Percentiles rank a stretch among this genome's conserved stretches.
phyloP scores from a whole-genome alignment of 2,329 filamentous ascomycete genomes.

The Exophiala viscosa region DNA sequence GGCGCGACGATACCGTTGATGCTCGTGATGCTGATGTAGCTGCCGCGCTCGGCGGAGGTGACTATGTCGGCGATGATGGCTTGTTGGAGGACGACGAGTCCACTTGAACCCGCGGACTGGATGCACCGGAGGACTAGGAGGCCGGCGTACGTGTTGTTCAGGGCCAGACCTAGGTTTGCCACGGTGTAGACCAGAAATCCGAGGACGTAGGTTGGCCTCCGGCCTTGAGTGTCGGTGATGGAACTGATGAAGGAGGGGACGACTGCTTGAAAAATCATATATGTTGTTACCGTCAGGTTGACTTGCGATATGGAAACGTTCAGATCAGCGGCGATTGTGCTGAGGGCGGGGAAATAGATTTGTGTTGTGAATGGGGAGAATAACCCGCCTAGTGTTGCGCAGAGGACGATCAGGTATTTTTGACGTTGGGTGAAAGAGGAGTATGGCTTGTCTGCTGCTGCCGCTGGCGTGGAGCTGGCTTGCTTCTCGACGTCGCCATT shows the following conservation, averaged over 20 bases:
- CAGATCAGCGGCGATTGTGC: conserved; percentile 39
- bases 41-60: conserved; percentile 39
- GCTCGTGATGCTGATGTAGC: conserved; percentile 38
- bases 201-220: conserved; percentile 48
- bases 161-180: conserved; percentile 40
- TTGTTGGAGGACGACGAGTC: conserved; percentile 38
- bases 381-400: conserved; percentile 36
- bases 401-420: conserved; percentile 48
- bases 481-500: background rate
- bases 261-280: conserved; percentile 50
- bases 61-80: conserved; percentile 41
- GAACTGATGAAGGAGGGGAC: conserved; percentile 49
- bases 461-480: background rate
- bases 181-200: conserved; percentile 41
- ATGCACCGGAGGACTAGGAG: conserved; percentile 39
- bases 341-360: conserved; percentile 40
- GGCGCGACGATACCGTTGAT: conserved; percentile 39
- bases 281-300: conserved; percentile 32
- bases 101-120: conserved; percentile 41
- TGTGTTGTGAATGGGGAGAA: conserved; percentile 51
- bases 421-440: conserved; percentile 23
- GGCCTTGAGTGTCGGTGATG: conserved; percentile 47
- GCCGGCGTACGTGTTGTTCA: conserved; percentile 36
- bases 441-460: conserved; percentile 5
- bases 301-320: conserved; percentile 9